phyloP scores from a whole-genome alignment of 805 yeast genomes.

The Kazachstania taianensis region DNA sequence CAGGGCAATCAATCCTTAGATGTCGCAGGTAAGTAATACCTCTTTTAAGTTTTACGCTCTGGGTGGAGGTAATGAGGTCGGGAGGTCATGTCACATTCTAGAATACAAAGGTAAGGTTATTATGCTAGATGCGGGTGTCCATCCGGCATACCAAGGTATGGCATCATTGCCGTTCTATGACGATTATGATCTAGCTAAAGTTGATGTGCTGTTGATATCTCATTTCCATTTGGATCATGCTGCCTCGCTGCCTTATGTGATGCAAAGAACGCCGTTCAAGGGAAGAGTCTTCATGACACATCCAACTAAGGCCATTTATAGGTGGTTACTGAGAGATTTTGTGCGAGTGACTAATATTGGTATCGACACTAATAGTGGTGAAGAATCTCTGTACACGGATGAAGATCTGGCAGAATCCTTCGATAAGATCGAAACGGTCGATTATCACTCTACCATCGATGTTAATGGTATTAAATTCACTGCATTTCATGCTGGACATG shows the following conservation, averaged over 20 bases:
- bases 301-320: conserved; percentile 94
- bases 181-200: conserved; percentile 80
- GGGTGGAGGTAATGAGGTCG: conserved; percentile 99
- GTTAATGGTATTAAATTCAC: conserved; percentile 92
- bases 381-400: conserved; percentile 66
- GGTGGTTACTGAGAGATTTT: conserved; percentile 91
- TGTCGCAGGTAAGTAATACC: conserved; percentile 19
- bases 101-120: conserved; percentile 89
- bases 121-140: conserved; percentile 97
- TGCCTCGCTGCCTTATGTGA: conserved; percentile 93
- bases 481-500: conserved; percentile 99
- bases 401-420: conserved; percentile 83
- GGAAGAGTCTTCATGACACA: conserved; percentile 99
- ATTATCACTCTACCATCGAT: conserved; percentile 90
- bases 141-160: conserved; percentile 87
- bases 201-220: conserved; percentile 78
- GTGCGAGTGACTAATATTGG: conserved; percentile 73
- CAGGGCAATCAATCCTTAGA: too few species aligned
- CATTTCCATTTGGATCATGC: conserved; percentile 98
- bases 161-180: conserved; percentile 92
- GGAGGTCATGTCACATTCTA: conserved; percentile 87
- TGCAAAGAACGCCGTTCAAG: conserved; percentile 90
- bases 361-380: conserved; percentile 31
- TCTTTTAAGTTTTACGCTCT: conserved; percentile 67
- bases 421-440: conserved; percentile 85